Base-by-base conservation (phyloP, 2,329 filamentous ascomycete species). In the Alternaria brassicae region DNA sequence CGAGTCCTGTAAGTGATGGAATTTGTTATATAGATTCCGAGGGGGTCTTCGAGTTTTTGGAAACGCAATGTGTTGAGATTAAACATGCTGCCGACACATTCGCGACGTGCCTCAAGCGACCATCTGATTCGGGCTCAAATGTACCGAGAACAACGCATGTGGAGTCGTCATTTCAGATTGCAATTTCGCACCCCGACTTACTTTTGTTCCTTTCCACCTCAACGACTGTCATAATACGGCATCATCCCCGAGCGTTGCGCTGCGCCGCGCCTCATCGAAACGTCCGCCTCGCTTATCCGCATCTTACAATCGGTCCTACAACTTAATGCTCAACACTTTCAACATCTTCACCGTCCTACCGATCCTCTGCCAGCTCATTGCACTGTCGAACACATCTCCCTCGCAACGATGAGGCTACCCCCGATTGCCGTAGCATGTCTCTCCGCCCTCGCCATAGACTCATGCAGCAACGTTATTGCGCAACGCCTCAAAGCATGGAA, bases 381-480 rank as follows among this genome's bases (percentile, higher is more conserved):
- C 2, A n/a, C 48, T 5, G 4, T 47, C 27, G 25, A 58, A 47
- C 23, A 25, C 17, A 49, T 27, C 19, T 42, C 36, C 44, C 15
- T 30, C 42, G 27, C 51, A 27, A 55, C 37, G 27, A 75, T 72
- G 67, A 72, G 70, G 57, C 72, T 75, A 27, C 72, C 73, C 9
- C 73, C 74, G 15, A 71, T 77, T 42, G 65, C 72, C 3, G 65
- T 71, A n/a, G 67, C 74, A 23, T 78, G 74, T 62, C 65, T 74
- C 37, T 71, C 72, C 44, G 75, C 76, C 28, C 70, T 77, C 53
- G 59, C 64, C 10, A 77, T 78, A 54, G 74, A 77, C 47, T 77
- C 72, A 34, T 73, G 68, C 58, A 78, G 75, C 60, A 78, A 78
- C 62, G 37, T 77, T 28, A 76, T 77, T 57, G 76, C 75, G 9